Conservation (phyloP, 1,284 basidiomycete genomes). For the Irpex sp. region DNA sequence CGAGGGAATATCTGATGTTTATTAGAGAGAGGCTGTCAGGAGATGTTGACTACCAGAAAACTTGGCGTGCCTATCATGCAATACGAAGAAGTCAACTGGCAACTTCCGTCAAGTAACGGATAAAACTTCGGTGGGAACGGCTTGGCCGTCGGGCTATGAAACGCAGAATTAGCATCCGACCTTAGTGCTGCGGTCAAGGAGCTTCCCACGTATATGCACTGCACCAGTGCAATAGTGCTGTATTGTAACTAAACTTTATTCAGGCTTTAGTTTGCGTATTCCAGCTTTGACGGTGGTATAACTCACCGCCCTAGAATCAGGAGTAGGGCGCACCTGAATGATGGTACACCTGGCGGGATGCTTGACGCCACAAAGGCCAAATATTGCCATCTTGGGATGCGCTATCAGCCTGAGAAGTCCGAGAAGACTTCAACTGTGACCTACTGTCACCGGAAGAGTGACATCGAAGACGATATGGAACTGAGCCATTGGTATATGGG, state of each 20-base stretch:
- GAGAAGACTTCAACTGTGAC: background rate
- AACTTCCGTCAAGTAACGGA: background rate
- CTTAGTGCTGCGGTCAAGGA: background rate
- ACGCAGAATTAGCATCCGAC: background rate
- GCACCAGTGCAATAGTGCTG: background rate
- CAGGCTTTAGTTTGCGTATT: background rate
- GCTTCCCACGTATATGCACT: background rate
- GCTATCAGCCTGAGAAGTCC: background rate
- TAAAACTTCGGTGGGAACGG: background rate
- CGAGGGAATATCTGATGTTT: background rate
- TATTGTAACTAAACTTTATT: background rate
- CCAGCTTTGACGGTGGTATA: background rate
- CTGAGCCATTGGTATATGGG: background rate
- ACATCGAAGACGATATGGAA: background rate
- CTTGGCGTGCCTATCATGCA: background rate
- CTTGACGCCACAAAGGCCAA: background rate
- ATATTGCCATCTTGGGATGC: background rate
- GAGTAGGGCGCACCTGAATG: background rate
- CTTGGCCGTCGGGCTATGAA: background rate
- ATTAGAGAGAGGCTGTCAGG: background rate
- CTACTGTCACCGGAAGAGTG: background rate
- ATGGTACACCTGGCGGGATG: background rate
- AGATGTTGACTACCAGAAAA: background rate
- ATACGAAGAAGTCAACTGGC: background rate
- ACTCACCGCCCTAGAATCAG: background rate